Percentiles rank a stretch among this genome's conserved stretches.
Conservation (phyloP, 2,329 filamentous ascomycete genomes). For the Cylindrodendrum hubeiense region DNA sequence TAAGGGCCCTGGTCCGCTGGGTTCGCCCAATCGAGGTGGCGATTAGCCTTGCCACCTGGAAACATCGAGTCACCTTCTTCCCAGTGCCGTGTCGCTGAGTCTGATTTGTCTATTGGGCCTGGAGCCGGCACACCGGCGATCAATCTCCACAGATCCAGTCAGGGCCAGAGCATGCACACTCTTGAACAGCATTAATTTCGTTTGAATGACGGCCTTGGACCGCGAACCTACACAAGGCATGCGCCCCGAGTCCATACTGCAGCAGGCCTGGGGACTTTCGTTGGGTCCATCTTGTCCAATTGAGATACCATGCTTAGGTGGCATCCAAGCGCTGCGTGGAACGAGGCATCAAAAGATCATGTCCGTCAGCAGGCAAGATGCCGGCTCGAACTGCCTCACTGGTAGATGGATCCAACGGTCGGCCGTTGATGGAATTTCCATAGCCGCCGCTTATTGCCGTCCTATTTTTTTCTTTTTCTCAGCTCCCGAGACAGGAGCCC, state of each 20-base stretch:
- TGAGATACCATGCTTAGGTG: not conserved
- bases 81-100: slow-evolving; percentile 16
- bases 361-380: slow-evolving; percentile 6
- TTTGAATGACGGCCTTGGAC: not conserved
- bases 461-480: slow-evolving; percentile 3
- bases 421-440: not conserved
- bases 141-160: slow-evolving; percentile 34
- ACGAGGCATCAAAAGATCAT: not conserved
- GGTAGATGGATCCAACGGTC: not conserved
- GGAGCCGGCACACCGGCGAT: slow-evolving; percentile 25
- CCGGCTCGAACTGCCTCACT: not conserved
- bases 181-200: slow-evolving; percentile 28
- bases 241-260: not conserved
- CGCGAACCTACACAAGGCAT: not conserved
- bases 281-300: not conserved
- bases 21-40: slow-evolving; percentile 23
- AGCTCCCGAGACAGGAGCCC: slow-evolving; percentile 7
- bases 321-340: not conserved
- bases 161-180: slow-evolving; percentile 13
- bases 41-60: slow-evolving; percentile 36
- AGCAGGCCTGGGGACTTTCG: not conserved
- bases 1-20: slow-evolving; percentile 17
- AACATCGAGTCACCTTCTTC: slow-evolving; percentile 31
- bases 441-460: slow-evolving; percentile 7
- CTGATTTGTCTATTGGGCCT: slow-evolving; percentile 35